Evolutionary conservation across 345 rosid genomes (phyloP).

Genomic region (Erysimum cheiranthoides): DNA sequence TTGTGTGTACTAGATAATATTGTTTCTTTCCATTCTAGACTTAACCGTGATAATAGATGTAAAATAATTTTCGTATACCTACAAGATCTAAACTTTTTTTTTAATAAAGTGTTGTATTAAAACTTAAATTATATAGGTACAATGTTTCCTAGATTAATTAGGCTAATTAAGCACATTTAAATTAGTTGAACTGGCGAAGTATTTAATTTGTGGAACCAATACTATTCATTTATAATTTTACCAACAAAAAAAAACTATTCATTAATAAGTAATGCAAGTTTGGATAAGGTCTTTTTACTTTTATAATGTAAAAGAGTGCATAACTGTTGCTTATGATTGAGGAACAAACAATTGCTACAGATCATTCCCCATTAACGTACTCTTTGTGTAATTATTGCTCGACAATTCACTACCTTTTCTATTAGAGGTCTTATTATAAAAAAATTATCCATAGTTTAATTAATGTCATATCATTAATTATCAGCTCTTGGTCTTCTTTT

Average conservation of each 20-base stretch:
- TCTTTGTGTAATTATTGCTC: slow-evolving; percentile 22
- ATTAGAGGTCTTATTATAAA: background rate
- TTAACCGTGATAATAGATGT: background rate
- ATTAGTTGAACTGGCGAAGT: slow-evolving; percentile 17
- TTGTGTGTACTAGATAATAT: slow-evolving; percentile 7
- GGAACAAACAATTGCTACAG: slow-evolving; percentile 42
- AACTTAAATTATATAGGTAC: background rate
- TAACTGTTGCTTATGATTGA: slow-evolving; percentile 43
- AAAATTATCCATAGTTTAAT: slow-evolving; percentile 38
- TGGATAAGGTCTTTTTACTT: slow-evolving; percentile 35
- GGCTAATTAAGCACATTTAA: slow-evolving; percentile 5
- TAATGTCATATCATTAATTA: slow-evolving; percentile 11
- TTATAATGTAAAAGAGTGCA: slow-evolving; percentile 27
- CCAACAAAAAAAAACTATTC: too few relatives aligned
- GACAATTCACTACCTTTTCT: slow-evolving; percentile 34
- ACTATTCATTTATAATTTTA: background rate
- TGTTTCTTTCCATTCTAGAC: background rate
- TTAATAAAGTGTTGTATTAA: background rate
- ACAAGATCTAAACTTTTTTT: background rate
- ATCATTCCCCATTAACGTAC: slow-evolving; percentile 42
- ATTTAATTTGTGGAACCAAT: background rate
- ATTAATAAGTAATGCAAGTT: slow-evolving; percentile 4
- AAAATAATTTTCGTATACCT: background rate
- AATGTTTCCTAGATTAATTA: slow-evolving; percentile 4
- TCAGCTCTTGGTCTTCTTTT: slow-evolving; percentile 1